Evolutionary conservation across 2,329 filamentous ascomycete species (phyloP).

Genomic region (Verticillium nubilum): DNA sequence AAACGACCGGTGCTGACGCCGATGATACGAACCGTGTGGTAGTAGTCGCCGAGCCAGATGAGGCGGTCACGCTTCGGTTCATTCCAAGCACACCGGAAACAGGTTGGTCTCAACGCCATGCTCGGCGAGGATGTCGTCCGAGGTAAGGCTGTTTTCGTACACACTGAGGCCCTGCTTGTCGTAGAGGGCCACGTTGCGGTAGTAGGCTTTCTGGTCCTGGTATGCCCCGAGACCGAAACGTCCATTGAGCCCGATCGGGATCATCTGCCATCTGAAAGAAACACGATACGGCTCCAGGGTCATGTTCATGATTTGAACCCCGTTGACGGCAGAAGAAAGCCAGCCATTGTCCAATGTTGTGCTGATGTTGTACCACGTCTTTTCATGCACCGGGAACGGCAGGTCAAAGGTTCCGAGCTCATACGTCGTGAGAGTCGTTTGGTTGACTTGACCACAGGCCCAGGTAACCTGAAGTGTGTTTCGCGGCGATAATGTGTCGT

Average conservation of each 20-base stretch:
- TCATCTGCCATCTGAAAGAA: background rate
- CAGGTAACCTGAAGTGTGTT: conserved; percentile 27
- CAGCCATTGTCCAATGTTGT: conserved; percentile 21
- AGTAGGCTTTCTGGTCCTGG: conserved; percentile 29
- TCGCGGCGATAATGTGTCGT: conserved; percentile 24
- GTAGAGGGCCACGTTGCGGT: conserved; percentile 25
- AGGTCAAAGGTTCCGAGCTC: conserved; percentile 20
- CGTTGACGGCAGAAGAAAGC: conserved; percentile 21
- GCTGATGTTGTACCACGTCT: conserved; percentile 30
- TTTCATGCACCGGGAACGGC: conserved; percentile 20
- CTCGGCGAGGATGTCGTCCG: conserved; percentile 26
- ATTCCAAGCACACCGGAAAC: conserved; percentile 30
- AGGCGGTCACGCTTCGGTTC: conserved; percentile 54
- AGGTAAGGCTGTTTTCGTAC: conserved; percentile 22
- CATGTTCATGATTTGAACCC: conserved; percentile 14
- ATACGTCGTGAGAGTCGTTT: conserved; percentile 22
- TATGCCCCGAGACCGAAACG: conserved; percentile 34
- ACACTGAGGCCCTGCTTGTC: conserved; percentile 20
- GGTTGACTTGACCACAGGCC: conserved; percentile 28
- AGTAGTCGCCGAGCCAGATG: conserved; percentile 55
- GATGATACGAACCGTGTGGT: conserved; percentile 31
- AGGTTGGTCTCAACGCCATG: conserved; percentile 28
- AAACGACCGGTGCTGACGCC: conserved; percentile 25
- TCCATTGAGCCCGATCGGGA: conserved; percentile 16
- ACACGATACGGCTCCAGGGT: conserved; percentile 4